A percentile compares a stretch with the other conserved stretches of the same genome.
Evolutionary conservation across 2,329 filamentous ascomycete genomes (phyloP).

Genomic region (Pseudocercospora fijiensis): DNA sequence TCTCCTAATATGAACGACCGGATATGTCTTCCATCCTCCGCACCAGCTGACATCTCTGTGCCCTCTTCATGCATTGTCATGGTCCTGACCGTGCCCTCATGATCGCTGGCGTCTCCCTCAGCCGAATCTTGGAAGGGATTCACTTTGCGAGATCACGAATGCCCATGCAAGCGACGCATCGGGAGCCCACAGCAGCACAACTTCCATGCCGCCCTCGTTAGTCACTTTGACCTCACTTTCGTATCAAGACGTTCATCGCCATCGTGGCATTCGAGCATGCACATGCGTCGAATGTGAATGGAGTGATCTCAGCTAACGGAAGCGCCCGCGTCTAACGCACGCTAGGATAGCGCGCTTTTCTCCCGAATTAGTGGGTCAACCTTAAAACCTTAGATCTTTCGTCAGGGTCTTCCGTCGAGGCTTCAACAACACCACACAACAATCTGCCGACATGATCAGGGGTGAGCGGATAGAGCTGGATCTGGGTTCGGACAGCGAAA

Average conservation of each 20-base stretch:
- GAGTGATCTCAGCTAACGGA: neutral
- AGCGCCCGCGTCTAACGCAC: neutral
- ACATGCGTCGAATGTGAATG: neutral
- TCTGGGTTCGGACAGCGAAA: slow-evolving; percentile 50
- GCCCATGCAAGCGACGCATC: neutral
- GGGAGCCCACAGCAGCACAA: neutral
- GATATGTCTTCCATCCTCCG: too few species aligned
- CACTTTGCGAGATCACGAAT: neutral
- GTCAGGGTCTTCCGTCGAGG: neutral
- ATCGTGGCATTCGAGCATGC: neutral
- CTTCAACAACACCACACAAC: slow-evolving; percentile 9
- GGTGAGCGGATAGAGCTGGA: slow-evolving; percentile 63
- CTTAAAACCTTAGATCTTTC: slow-evolving; percentile 4
- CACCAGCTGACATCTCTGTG: neutral
- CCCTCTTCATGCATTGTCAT: neutral
- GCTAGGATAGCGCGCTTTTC: neutral
- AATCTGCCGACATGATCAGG: slow-evolving; percentile 41
- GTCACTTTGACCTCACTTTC: neutral
- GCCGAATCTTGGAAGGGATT: neutral
- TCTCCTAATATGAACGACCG: too few species aligned
- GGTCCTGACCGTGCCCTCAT: neutral
- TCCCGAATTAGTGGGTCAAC: neutral
- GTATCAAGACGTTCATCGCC: neutral
- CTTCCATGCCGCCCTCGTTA: neutral
- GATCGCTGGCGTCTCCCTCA: neutral